Percentiles rank a stretch among this genome's conserved stretches.
These are phyloP conservation scores for Holtermannia corniformis DNA, from an alignment of 768 basidiomycete species.

Conservation along the genomic window DNA sequence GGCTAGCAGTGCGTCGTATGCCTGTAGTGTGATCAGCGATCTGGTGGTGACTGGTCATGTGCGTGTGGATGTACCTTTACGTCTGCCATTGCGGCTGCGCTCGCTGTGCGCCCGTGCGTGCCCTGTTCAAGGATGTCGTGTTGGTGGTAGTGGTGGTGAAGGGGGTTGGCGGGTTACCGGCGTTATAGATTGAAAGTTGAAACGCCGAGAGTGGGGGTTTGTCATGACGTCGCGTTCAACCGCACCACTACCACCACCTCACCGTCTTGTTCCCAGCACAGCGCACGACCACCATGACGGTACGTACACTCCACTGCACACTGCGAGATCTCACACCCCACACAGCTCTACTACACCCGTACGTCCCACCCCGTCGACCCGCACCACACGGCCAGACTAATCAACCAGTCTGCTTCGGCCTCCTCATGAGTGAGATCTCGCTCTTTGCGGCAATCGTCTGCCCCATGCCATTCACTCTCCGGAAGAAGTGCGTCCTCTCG, in stretches of 20 bases:
- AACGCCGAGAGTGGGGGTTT: too few species aligned
- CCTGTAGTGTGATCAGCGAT: slow-evolving; percentile 45
- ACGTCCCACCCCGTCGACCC: too few species aligned
- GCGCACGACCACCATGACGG: slow-evolving; percentile 3
- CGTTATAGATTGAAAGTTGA: too few species aligned
- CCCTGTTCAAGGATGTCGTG: too few species aligned
- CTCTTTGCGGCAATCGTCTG: slow-evolving; percentile 39
- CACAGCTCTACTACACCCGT: slow-evolving; percentile 37
- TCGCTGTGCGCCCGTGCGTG: too few species aligned
- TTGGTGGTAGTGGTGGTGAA: too few species aligned
- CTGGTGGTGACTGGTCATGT: too few species aligned
- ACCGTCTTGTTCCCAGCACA: too few species aligned
- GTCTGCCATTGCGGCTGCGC: neutral
- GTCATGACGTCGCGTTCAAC: too few species aligned
- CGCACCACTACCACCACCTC: too few species aligned
- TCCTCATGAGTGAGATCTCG: slow-evolving; percentile 54
- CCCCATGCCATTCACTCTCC: slow-evolving; percentile 69
- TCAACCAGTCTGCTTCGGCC: slow-evolving; percentile 56
- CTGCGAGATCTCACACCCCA: neutral
- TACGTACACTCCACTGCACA: too few species aligned
- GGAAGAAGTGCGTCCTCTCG: slow-evolving; percentile 36
- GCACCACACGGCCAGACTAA: neutral
- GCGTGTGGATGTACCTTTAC: neutral
- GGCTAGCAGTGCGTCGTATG: slow-evolving; percentile 70
- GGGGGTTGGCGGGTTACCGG: too few species aligned